Conservation (phyloP, 2,329 filamentous ascomycete species). For the Alternaria hordeiaustralica region DNA sequence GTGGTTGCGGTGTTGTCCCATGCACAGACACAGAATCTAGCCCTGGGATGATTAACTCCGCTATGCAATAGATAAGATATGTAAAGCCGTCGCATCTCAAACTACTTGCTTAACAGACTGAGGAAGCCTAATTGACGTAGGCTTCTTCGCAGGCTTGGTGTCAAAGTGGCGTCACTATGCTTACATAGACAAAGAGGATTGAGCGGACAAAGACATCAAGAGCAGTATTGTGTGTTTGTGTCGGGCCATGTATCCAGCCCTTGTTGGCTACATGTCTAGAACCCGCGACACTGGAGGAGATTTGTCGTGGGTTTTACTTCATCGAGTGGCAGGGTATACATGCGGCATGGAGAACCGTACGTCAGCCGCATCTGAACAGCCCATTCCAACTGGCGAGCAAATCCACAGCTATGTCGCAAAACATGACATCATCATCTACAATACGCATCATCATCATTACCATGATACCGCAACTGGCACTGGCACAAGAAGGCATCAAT, state of each 20-base stretch:
- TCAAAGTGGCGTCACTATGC: not conserved
- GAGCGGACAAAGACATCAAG: not conserved
- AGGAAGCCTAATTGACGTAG: not conserved
- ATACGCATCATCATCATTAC: not conserved
- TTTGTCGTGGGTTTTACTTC: not conserved
- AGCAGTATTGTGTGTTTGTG: not conserved
- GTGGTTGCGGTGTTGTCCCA: not conserved
- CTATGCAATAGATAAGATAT: not conserved
- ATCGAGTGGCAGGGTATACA: not conserved
- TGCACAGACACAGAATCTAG: not conserved
- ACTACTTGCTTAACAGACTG: not conserved
- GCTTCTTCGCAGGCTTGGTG: not conserved
- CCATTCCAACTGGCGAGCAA: not conserved
- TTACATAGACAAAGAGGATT: not conserved
- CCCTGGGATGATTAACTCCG: not conserved
- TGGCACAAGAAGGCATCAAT: not conserved
- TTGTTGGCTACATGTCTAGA: not conserved
- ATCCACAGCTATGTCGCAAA: not conserved
- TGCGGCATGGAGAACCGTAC: not conserved
- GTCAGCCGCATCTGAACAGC: not conserved
- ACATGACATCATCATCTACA: not conserved
- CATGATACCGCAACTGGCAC: not conserved
- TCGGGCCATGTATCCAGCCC: not conserved
- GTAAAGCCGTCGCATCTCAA: not conserved
- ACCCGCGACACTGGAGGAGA: not conserved